Percentiles rank a stretch among this genome's conserved stretches.
These are phyloP conservation scores for Fusarium floridanum DNA, from an alignment of 2,329 filamentous ascomycete species.

Conservation along the genomic window DNA sequence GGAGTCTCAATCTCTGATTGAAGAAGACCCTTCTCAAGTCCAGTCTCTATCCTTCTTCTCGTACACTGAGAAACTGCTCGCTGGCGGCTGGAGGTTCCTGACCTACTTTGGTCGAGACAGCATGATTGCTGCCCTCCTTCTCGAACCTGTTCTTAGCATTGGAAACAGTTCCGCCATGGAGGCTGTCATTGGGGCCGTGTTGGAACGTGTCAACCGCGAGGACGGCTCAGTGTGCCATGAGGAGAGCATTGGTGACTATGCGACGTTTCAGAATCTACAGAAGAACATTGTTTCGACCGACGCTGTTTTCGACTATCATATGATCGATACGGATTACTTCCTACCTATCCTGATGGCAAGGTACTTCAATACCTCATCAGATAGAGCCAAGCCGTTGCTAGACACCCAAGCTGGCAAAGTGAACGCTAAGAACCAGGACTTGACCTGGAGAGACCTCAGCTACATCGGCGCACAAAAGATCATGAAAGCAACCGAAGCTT, in stretches of 20 bases:
- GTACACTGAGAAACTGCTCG: constrained; percentile 72
- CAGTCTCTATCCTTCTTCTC: constrained; percentile 69
- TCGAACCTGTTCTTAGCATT: constrained; percentile 69
- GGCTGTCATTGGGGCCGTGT: constrained; percentile 70
- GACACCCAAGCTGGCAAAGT: constrained; percentile 59
- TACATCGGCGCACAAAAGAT: constrained; percentile 69
- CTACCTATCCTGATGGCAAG: constrained; percentile 69
- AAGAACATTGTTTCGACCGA: constrained; percentile 65
- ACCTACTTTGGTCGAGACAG: constrained; percentile 77
- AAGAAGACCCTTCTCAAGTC: constrained; percentile 43
- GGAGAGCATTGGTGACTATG: constrained; percentile 75
- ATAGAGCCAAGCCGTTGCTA: constrained; percentile 54
- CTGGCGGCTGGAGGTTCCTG: constrained; percentile 75
- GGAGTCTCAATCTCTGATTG: constrained; percentile 59
- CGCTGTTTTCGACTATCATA: constrained; percentile 69
- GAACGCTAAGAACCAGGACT: constrained; percentile 62
- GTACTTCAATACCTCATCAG: constrained; percentile 65
- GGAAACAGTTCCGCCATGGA: constrained; percentile 69
- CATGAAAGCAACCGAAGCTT: constrained; percentile 67
- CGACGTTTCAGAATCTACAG: constrained; percentile 69
- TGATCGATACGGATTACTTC: constrained; percentile 74
- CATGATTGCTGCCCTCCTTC: constrained; percentile 70
- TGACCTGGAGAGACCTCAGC: constrained; percentile 67
- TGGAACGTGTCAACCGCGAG: constrained; percentile 70
- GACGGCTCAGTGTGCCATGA: constrained; percentile 75